phyloP scores from a whole-genome alignment of 1,284 basidiomycete genomes.

The Chondrostereum purpureum region DNA sequence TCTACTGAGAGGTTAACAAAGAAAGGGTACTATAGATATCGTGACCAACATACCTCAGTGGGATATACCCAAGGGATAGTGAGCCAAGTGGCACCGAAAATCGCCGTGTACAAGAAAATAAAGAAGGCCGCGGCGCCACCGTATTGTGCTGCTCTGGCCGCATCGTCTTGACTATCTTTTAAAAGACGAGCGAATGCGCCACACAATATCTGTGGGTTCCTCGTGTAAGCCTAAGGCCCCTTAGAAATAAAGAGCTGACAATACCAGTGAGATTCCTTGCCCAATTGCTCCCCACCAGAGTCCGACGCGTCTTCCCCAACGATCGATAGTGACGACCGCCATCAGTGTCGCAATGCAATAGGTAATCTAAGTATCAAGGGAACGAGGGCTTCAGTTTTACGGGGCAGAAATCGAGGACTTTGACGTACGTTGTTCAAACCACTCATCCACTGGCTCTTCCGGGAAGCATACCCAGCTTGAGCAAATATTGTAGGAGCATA shows the following conservation, averaged over 20 bases:
- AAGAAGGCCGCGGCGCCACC: slow-evolving; percentile 43
- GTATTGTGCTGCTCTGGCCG: slow-evolving; percentile 34
- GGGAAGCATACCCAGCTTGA: slow-evolving; percentile 36
- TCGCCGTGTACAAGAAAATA: slow-evolving; percentile 40
- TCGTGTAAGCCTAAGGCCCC: slow-evolving; percentile 15
- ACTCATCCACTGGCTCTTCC: slow-evolving; percentile 41
- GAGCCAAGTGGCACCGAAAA: slow-evolving; percentile 51
- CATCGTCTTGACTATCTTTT: slow-evolving; percentile 28
- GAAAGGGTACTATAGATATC: not conserved
- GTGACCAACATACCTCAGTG: slow-evolving; percentile 17
- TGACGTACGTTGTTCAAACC: slow-evolving; percentile 38
- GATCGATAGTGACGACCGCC: slow-evolving; percentile 40
- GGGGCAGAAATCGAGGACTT: not conserved
- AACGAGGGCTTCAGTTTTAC: not conserved
- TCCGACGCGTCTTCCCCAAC: slow-evolving; percentile 40
- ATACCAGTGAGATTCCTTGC: slow-evolving; percentile 22
- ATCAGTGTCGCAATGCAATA: slow-evolving; percentile 40
- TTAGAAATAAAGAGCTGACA: slow-evolving; percentile 1
- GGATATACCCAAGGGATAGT: slow-evolving; percentile 49
- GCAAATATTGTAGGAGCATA: slow-evolving; percentile 45
- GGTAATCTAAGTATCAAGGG: slow-evolving; percentile 26
- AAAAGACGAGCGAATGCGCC: slow-evolving; percentile 38
- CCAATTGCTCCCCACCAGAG: slow-evolving; percentile 36
- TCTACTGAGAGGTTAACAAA: slow-evolving; percentile 22
- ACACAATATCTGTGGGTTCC: slow-evolving; percentile 31